Evolutionary conservation across 495 filamentous ascomycete genomes (phyloP).

Genomic region (Hyaloscypha finlandica): DNA sequence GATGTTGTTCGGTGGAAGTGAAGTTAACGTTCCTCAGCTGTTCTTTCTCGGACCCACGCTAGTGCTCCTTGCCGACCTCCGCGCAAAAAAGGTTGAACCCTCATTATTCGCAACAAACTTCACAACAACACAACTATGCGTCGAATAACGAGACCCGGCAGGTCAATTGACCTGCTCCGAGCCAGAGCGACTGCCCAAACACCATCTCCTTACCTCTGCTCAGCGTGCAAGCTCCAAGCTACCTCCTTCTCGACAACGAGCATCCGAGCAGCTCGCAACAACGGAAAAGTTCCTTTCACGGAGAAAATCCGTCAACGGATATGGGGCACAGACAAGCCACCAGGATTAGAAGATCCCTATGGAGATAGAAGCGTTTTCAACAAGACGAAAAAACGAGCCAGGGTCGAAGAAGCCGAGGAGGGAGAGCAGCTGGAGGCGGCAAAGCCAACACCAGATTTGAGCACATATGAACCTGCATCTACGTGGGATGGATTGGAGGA

Average conservation of each 20-base stretch:
- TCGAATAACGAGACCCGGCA: slow-evolving; percentile 28
- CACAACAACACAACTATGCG: slow-evolving; percentile 27
- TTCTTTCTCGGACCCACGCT: slow-evolving; percentile 6
- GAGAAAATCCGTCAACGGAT: slow-evolving; percentile 54
- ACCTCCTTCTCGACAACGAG: slow-evolving; percentile 44
- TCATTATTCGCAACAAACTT: not conserved
- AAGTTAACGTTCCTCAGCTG: not conserved
- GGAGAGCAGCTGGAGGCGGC: slow-evolving; percentile 10
- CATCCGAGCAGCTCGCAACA: slow-evolving; percentile 43
- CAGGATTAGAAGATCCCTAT: slow-evolving; percentile 56
- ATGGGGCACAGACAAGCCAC: slow-evolving; percentile 58
- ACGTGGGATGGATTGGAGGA: slow-evolving; percentile 57
- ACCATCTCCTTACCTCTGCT: slow-evolving; percentile 32
- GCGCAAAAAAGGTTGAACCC: slow-evolving; percentile 20
- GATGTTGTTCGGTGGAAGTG: not conserved
- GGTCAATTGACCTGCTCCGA: slow-evolving; percentile 32
- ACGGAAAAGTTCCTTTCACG: slow-evolving; percentile 39
- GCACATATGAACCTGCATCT: slow-evolving; percentile 56
- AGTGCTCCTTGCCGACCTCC: slow-evolving; percentile 5
- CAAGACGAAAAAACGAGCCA: slow-evolving; percentile 18
- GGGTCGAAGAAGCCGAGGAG: slow-evolving; percentile 18
- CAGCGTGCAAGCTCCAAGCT: slow-evolving; percentile 34
- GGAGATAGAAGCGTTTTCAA: slow-evolving; percentile 42
- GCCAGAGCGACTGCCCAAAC: not conserved
- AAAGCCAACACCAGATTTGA: slow-evolving; percentile 3